Evolutionary conservation across 192 early-diverging fungal genomes (phyloP).

Genomic region (Geranomyces michiganensis): DNA sequence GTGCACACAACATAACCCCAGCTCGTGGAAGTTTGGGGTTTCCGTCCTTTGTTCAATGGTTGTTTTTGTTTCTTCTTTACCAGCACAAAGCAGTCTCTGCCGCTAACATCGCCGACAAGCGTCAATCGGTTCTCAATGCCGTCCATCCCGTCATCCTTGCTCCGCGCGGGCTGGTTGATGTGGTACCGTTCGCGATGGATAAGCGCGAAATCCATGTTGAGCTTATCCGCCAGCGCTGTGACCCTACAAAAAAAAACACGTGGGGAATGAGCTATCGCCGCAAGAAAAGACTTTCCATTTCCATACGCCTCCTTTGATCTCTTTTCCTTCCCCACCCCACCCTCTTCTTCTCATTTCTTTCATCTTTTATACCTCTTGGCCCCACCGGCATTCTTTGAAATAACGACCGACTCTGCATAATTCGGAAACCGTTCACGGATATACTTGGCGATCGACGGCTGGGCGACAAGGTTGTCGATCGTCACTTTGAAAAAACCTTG

Average conservation of each 20-base stretch:
- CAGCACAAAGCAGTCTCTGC: constrained; percentile 53
- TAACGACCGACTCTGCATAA: constrained; percentile 74
- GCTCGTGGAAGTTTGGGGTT: too few species aligned
- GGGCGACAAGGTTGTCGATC: constrained; percentile 91
- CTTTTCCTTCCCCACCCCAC: neutral
- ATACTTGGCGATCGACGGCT: constrained; percentile 88
- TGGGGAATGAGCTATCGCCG: neutral
- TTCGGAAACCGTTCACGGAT: constrained; percentile 76
- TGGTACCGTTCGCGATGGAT: constrained; percentile 85
- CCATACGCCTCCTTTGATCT: neutral
- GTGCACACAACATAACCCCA: too few species aligned
- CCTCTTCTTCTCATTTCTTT: too few species aligned
- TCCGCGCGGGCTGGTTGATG: constrained; percentile 27
- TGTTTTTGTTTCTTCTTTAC: constrained; percentile 20
- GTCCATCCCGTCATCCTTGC: constrained; percentile 14
- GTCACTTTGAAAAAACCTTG: constrained; percentile 96
- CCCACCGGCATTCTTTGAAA: constrained; percentile 94
- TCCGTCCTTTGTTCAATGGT: too few species aligned
- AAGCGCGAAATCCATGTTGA: constrained; percentile 93
- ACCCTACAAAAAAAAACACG: constrained; percentile 59
- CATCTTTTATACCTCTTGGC: constrained; percentile 85
- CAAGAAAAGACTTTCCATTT: too few species aligned
- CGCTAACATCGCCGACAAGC: constrained; percentile 60
- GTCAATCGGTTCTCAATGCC: constrained; percentile 49
- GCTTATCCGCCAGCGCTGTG: constrained; percentile 89